These are phyloP conservation scores for Vigna nakashimae DNA, from an alignment of 306 rosid species.

Conservation along the genomic window DNA sequence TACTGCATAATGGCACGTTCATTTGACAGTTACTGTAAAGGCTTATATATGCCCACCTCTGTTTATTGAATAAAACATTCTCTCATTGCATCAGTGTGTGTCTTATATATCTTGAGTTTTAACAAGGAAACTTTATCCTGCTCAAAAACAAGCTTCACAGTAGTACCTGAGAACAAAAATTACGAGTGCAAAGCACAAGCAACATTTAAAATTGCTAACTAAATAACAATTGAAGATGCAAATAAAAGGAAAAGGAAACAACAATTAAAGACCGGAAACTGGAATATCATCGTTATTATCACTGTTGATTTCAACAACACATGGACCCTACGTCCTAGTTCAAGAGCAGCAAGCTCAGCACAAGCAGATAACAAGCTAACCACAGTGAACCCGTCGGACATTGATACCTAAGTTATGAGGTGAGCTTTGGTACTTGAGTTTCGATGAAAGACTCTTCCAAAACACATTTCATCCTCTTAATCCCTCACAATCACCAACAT, in stretches of 20 bases:
- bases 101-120: too few relatives aligned
- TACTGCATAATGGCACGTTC: too few relatives aligned
- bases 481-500: too few relatives aligned
- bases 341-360: conserved; percentile 66
- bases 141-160: conserved; percentile 85
- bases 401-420: too few relatives aligned
- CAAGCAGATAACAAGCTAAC: conserved; percentile 65
- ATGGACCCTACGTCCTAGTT: conserved; percentile 61
- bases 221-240: neutral
- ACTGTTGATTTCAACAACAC: conserved; percentile 45
- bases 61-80: too few relatives aligned
- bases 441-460: too few relatives aligned
- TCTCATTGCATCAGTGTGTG: too few relatives aligned
- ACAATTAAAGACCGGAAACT: conserved; percentile 6
- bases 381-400: conserved; percentile 65
- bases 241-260: too few relatives aligned
- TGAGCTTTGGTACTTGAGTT: too few relatives aligned
- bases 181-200: conserved; percentile 21
- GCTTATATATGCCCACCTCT: too few relatives aligned
- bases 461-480: too few relatives aligned
- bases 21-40: too few relatives aligned
- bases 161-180: conserved; percentile 74
- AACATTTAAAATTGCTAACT: conserved; percentile 9
- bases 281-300: conserved; percentile 19
- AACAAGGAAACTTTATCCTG: conserved; percentile 87